Conservation (phyloP, 306 rosid species). For the Citrullus mucosospermus region DNA sequence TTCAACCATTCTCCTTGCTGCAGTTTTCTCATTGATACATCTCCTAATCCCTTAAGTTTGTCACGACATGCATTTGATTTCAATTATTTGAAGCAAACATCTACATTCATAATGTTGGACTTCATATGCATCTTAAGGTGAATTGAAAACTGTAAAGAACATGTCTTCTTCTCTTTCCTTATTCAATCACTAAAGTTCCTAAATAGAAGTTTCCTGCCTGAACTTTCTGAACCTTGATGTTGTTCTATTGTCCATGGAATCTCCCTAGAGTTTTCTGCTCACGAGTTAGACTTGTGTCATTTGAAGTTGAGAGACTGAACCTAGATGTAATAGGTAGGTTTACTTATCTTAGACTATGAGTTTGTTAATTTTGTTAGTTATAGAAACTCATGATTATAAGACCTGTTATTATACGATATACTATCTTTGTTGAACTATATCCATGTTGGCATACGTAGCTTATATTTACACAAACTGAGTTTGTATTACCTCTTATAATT, state of each 20-base stretch:
- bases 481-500: background rate
- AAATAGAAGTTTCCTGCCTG: background rate
- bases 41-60: background rate
- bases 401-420: background rate
- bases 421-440: background rate
- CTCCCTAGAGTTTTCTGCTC: background rate
- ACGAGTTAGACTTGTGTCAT: background rate
- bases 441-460: background rate
- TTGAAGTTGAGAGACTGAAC: background rate
- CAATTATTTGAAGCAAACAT: background rate
- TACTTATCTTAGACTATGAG: background rate
- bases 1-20: background rate
- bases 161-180: too few species aligned
- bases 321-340: background rate
- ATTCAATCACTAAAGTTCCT: too few species aligned
- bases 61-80: background rate
- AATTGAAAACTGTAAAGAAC: background rate
- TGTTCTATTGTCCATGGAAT: background rate
- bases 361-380: background rate
- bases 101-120: background rate
- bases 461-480: background rate
- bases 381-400: background rate
- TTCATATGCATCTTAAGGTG: background rate
- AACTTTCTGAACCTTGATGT: background rate
- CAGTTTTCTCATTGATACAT: background rate